Evolutionary conservation across 345 rosid species (phyloP), one percentile per base, ranked within the genome.

Genomic region (Pugionium cornutum): DNA sequence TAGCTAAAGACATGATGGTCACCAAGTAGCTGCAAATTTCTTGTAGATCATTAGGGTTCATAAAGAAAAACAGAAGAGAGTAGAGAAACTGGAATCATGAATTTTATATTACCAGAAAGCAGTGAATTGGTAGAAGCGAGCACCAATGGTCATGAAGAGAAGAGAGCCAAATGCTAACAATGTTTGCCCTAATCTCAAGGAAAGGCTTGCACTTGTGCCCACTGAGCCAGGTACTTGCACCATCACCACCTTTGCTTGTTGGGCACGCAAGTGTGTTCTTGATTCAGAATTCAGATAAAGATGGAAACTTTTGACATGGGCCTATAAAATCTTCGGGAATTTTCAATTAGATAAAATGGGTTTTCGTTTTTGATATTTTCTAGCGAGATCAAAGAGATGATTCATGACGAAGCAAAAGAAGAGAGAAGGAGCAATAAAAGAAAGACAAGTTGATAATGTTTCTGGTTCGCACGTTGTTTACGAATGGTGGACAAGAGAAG

Each of bases 101-200:
- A 33, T 4, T 44, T 0, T 18, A 9, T 35, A 56, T 49, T 81
- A 92, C 98, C 96, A 85, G 88, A 89, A 87, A 78, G 96, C 81
- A 41, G 98, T 87, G 84, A 84, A 87, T 81, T 85, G 83, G 64
- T 87, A 87, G 84, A 89, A 92, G 51, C 87, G 84, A 72, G 78
- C 87, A 59, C 86, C 98, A n/a, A 86, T 18, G 57, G 92, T 82
- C 96, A 92, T 87, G 78, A 85, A 85, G 42, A 87, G 89, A 44
- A 92, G 92, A 80, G 95, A 84, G 50, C 90, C 92, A 50, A 80
- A 75, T 27, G 98, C 86, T 72, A 92, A 89, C 4, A 83, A 52
- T 53, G 87, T 74, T 73, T 92, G 95, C 9, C 86, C 90, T 77
- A 92, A 74, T 77, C 98, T 84, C 79, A 92, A 76, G 31, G 92